These are phyloP conservation scores for Nidula microcarpa DNA, from an alignment of 768 basidiomycete genomes.

Conservation along the genomic window DNA sequence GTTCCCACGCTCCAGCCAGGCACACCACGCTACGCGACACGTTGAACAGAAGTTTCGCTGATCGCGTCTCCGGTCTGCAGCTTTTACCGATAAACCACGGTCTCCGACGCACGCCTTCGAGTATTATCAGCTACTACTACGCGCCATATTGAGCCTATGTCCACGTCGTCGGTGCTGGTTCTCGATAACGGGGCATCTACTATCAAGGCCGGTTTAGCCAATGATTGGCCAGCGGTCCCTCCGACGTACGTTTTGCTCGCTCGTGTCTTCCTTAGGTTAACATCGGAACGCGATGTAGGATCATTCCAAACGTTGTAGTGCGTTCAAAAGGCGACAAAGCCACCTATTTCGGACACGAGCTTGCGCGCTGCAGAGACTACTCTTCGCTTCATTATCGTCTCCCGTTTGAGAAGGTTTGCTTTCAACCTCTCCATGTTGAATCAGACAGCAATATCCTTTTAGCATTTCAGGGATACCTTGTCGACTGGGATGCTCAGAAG, in stretches of 20 bases:
- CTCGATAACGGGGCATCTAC: slow-evolving; percentile 87
- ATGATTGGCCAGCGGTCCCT: slow-evolving; percentile 15
- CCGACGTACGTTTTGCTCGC: slow-evolving; percentile 25
- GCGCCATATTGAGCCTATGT: background rate
- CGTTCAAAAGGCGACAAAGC: slow-evolving; percentile 81
- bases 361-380: slow-evolving; percentile 73
- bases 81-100: background rate
- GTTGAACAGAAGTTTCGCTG: no score
- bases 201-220: slow-evolving; percentile 70
- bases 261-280: slow-evolving; percentile 2
- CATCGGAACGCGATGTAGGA: slow-evolving; percentile 31
- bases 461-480: slow-evolving; percentile 73
- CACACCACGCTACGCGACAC: no score
- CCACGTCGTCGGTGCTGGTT: slow-evolving; percentile 40
- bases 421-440: slow-evolving; percentile 5
- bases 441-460: slow-evolving; percentile 9
- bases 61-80: no score
- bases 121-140: background rate
- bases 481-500: slow-evolving; percentile 96
- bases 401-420: slow-evolving; percentile 80
- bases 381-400: slow-evolving; percentile 79
- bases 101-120: background rate
- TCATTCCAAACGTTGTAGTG: slow-evolving; percentile 78
- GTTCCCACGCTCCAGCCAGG: no score
- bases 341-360: slow-evolving; percentile 85